phyloP scores from a whole-genome alignment of 1,139 yeast species.

The Scheffersomyces lignicola region DNA sequence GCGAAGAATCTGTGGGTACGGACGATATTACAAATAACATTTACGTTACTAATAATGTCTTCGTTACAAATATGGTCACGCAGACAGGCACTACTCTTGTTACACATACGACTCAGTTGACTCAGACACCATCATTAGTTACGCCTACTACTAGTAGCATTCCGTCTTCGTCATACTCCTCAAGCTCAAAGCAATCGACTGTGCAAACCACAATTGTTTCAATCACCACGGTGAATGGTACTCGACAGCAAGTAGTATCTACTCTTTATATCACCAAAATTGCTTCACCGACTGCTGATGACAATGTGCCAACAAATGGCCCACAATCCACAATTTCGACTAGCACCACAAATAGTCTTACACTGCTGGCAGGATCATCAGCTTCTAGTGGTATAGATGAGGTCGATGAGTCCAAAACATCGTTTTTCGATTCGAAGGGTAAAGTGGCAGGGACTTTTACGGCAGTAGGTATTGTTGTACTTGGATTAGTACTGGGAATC shows the following conservation, averaged over 20 bases:
- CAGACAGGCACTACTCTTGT: conserved; percentile 12
- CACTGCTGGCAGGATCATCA: conserved; percentile 11
- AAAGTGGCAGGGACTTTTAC: conserved; percentile 76
- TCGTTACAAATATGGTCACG: conserved; percentile 1
- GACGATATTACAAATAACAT: conserved; percentile 3
- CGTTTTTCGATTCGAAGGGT: conserved; percentile 57
- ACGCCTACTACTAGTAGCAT: background rate
- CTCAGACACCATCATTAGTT: conserved; percentile 12
- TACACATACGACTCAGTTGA: conserved; percentile 16
- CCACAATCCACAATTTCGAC: conserved; percentile 9
- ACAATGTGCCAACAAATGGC: conserved; percentile 14
- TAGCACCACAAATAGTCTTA: too few relatives aligned
- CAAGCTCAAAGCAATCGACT: conserved; percentile 13
- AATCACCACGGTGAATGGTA: conserved; percentile 22
- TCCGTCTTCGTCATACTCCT: conserved; percentile 14
- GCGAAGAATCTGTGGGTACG: background rate
- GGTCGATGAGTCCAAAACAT: conserved; percentile 16
- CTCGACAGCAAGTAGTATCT: conserved; percentile 17
- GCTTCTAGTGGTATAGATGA: conserved; percentile 10
- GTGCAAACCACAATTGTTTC: conserved; percentile 13
- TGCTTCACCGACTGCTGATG: conserved; percentile 12
- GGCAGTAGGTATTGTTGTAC: conserved; percentile 59
- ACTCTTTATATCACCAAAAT: conserved; percentile 21
- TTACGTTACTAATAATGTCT: conserved; percentile 4
- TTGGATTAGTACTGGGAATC: conserved; percentile 36